phyloP scores from a whole-genome alignment of 2,329 filamentous ascomycete genomes.

The Chaetomium globosum region DNA sequence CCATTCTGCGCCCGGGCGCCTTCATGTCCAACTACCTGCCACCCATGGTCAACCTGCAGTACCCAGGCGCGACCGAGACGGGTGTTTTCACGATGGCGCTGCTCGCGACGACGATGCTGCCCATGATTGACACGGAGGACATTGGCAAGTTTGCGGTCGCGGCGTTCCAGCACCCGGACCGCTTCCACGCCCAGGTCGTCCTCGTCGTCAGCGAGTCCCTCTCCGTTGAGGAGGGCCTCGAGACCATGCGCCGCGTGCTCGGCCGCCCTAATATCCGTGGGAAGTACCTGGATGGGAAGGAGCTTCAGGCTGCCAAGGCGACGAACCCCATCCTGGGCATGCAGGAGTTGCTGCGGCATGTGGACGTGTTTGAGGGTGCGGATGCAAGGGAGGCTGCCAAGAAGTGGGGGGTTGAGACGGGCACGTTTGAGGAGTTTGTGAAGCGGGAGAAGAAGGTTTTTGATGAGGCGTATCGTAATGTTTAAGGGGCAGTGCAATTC shows the following conservation, averaged over 20 bases:
- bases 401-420: constrained; percentile 9
- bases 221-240: constrained; percentile 10
- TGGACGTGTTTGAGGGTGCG: background rate
- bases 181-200: constrained; percentile 25
- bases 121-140: constrained; percentile 51
- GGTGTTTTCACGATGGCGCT: constrained; percentile 47
- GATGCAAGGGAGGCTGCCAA: background rate
- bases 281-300: constrained; percentile 21
- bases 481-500: background rate
- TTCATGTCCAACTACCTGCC: constrained; percentile 56
- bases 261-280: constrained; percentile 13
- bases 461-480: constrained; percentile 18
- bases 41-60: constrained; percentile 46
- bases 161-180: constrained; percentile 41
- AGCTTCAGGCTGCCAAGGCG: constrained; percentile 2
- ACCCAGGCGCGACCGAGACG: constrained; percentile 44
- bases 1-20: constrained; percentile 53
- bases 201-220: constrained; percentile 22
- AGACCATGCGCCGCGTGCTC: constrained; percentile 1
- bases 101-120: constrained; percentile 43
- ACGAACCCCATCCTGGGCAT: constrained; percentile 1
- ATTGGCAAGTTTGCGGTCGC: constrained; percentile 51
- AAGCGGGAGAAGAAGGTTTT: constrained; percentile 19
- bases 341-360: background rate
- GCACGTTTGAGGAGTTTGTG: constrained; percentile 17